phyloP scores from a whole-genome alignment of 2,329 filamentous ascomycete species.

The Monosporascus sp. region DNA sequence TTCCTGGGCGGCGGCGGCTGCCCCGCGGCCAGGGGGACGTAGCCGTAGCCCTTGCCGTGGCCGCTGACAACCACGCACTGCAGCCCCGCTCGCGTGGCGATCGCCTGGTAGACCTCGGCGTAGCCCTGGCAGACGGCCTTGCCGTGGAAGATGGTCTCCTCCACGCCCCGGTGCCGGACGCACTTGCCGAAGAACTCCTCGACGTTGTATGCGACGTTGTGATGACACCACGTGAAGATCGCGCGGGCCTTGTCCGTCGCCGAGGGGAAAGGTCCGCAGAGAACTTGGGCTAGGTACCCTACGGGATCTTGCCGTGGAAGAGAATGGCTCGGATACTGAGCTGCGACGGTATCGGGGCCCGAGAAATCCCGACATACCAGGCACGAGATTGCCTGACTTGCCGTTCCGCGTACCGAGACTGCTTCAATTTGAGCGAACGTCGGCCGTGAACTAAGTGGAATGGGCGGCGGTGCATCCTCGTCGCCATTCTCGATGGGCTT shows the following conservation, averaged over 20 bases:
- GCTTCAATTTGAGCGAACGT: conserved; percentile 46
- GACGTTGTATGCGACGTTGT: conserved; percentile 85
- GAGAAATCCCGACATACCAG: conserved; percentile 86
- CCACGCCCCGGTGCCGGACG: conserved; percentile 61
- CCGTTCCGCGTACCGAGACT: conserved; percentile 27
- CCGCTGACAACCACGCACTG: conserved; percentile 70
- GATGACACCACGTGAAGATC: conserved; percentile 92
- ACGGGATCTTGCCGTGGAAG: conserved; percentile 63
- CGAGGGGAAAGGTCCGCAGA: conserved; percentile 76
- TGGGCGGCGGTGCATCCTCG: conserved; percentile 41
- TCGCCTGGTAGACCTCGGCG: conserved; percentile 71
- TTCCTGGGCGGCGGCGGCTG: conserved; percentile 59
- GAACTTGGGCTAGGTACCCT: conserved; percentile 67
- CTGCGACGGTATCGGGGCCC: conserved; percentile 69
- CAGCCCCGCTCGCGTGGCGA: conserved; percentile 74
- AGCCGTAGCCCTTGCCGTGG: conserved; percentile 82
- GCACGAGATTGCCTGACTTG: conserved; percentile 41
- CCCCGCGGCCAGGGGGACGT: conserved; percentile 56
- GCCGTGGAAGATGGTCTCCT: conserved; percentile 68
- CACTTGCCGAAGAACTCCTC: conserved; percentile 70
- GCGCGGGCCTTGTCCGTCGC: conserved; percentile 85
- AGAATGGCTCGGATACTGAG: conserved; percentile 66
- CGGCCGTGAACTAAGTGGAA: conserved; percentile 48
- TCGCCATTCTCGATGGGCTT: conserved; percentile 22
- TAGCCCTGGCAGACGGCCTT: conserved; percentile 90